Base-by-base conservation (phyloP, 2,329 filamentous ascomycete species). In the Leptodontidium sp. region DNA sequence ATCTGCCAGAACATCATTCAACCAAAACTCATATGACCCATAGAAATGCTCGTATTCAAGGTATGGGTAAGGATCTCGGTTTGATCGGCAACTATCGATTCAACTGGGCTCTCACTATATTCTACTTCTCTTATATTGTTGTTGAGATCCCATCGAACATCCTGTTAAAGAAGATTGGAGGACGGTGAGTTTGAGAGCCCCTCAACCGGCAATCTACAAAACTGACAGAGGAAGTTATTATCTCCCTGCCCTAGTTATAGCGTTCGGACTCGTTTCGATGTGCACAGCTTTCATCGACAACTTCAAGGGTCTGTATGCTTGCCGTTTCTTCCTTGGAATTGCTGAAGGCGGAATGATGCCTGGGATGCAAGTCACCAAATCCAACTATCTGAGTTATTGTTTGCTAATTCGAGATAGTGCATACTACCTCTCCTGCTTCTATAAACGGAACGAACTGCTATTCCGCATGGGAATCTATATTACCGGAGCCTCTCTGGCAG, bases 401-500 rank as follows among this genome's bases (percentile, higher is more conserved):
- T 12, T 45, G 35, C 49, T 64, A 43, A 64, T n/a, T 4, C 9
- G 11, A n/a, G 29, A 15, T 47, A 64, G 61, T 29, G 58, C 65
- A 0, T 86, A 87, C 69, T 90, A 89, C 71, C 79, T 90, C 35
- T 88, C 86, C 32, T 88, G 88, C 79, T 90, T 90, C 77, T 90
- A 86, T 76, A 85, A 83, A 72, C 79, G 86, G 45, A 80, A 87
- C 38, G 94, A 98, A 79, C 83, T 97, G 43, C 94, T 94, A 0
- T 91, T 95, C 71, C 85, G 94, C 49, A 94, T 92, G 0, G 94
- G 93, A 24, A 84, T 97, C 1, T 97, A 97, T 80, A 90, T 97
- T 68, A 93, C 92, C 75, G 94, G 95, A 73, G 93, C 94, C 0
- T 87, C 87, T 2, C 84, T 97, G 7, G 93, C 93, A 0, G 94